Base-by-base conservation (phyloP, 2,329 filamentous ascomycete species). In the Ceratocystis albifundus region DNA sequence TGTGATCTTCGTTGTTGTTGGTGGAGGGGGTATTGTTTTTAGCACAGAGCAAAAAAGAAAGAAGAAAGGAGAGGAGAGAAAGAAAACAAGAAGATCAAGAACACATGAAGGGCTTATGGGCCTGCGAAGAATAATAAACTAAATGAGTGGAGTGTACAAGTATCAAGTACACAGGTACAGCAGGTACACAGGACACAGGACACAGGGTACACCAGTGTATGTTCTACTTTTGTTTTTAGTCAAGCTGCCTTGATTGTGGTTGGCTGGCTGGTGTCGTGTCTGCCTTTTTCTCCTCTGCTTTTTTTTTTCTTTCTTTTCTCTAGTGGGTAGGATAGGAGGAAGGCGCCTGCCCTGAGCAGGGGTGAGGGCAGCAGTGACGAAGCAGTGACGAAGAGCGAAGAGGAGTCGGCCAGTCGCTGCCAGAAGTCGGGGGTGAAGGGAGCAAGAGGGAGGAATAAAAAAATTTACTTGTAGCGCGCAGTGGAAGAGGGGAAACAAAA, bases 1-100 rank as follows among this genome's bases (percentile, higher is more conserved):
- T 62, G 55, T 62, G 62, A 64, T 64, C 55, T 67, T 67, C 45
- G 57, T 62, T 67, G 46, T 67, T 67, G 12, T 64, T 63, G 57
- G 45, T 28, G 55, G 55, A 59, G 55, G 55, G 30, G 53, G 28
- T 28, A 22, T 12, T 30, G 15, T 36, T 59, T 30, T 57, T 28
- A 36, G 46, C 36, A 46, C 53, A 41, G 41, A 64, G 48, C 25
- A 36, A 41, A 46, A 46, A 44, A 50, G 30, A 28, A 55, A 41
- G 50, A 50, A 30, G 22, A 41, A 62, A 61, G 44, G 30, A 48
- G 44, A 41, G 30, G 44, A 46, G n/a, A 61, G 45, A 59, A 55
- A 22, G 53, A 65, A 57, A 68, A 46, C 50, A 65, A 65, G 17
- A 25, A 45, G 22, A 50, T 20, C 61, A 65, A 53, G 62, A 53